Evolutionary conservation across 2,329 filamentous ascomycete species (phyloP).

Genomic region (Xylaria sp.): DNA sequence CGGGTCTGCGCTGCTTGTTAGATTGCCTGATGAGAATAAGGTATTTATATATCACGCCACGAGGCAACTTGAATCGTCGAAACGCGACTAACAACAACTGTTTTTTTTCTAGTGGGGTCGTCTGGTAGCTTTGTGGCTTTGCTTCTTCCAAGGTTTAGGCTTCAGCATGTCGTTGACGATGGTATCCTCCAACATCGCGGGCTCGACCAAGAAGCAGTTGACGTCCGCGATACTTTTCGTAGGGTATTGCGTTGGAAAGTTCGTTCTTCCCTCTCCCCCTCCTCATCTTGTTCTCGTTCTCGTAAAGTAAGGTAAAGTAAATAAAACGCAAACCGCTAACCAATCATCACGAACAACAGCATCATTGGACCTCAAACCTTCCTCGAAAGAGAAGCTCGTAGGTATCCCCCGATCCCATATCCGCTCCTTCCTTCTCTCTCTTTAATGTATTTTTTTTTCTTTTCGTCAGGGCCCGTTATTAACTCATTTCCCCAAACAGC

Average conservation of each 20-base stretch:
- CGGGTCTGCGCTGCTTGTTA: conserved; percentile 58
- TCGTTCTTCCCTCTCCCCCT: background rate
- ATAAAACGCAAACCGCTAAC: background rate
- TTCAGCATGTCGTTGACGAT: conserved; percentile 44
- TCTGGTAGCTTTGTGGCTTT: conserved; percentile 61
- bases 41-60: conserved; percentile 29
- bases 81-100: no score
- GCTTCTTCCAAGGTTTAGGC: conserved; percentile 43
- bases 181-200: conserved; percentile 43
- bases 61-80: background rate
- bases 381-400: conserved; percentile 34
- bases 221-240: conserved; percentile 40
- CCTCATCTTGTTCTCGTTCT: background rate
- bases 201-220: conserved; percentile 43
- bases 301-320: no score
- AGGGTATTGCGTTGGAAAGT: conserved; percentile 42
- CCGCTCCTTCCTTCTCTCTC: background rate
- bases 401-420: conserved; percentile 13
- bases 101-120: conserved; percentile 63
- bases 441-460: background rate
- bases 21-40: conserved; percentile 55
- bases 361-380: conserved; percentile 44
- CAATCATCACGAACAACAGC: conserved; percentile 23
- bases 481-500: conserved; percentile 24
- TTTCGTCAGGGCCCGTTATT: background rate